Evolutionary conservation across 805 yeast genomes (phyloP).

Genomic region (Jamesozyma rosinii): DNA sequence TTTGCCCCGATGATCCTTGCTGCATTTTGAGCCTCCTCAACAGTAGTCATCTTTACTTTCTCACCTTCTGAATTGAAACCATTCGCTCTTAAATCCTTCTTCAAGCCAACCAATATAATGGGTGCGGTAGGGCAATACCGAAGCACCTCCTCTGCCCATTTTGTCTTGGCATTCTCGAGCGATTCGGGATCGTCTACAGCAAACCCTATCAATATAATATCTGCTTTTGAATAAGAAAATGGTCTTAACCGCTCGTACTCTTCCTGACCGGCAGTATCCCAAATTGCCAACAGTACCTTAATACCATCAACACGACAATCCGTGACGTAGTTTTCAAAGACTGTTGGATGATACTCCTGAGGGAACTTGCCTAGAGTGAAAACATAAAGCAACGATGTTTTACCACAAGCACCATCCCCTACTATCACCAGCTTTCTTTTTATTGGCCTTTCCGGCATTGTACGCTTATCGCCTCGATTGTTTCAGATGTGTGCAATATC

Average conservation of each 20-base stretch:
- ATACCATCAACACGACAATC: constrained; percentile 92
- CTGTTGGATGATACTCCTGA: constrained; percentile 86
- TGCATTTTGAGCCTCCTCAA: constrained; percentile 51
- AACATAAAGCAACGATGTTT: constrained; percentile 81
- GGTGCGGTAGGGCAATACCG: constrained; percentile 78
- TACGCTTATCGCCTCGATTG: background rate
- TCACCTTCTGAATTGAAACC: constrained; percentile 30
- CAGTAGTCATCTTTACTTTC: constrained; percentile 40
- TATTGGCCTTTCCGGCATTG: constrained; percentile 30
- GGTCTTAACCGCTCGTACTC: constrained; percentile 88
- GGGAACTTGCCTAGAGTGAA: constrained; percentile 91
- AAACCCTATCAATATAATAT: constrained; percentile 77
- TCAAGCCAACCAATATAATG: constrained; percentile 69
- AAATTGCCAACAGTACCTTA: constrained; percentile 74
- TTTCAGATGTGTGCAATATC: too few relatives aligned
- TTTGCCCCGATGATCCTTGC: constrained; percentile 79
- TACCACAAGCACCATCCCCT: constrained; percentile 94
- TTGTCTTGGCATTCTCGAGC: constrained; percentile 66
- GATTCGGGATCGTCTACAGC: constrained; percentile 82
- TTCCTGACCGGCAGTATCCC: constrained; percentile 98
- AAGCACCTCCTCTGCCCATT: constrained; percentile 81
- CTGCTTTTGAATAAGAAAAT: constrained; percentile 77
- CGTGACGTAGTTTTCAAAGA: constrained; percentile 87
- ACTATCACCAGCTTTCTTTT: constrained; percentile 79
- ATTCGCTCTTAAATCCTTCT: constrained; percentile 57